A percentile compares a stretch with the other conserved stretches of the same genome.
These are phyloP conservation scores for Tricholoma flavovirens DNA, from an alignment of 768 basidiomycete genomes.

Conservation along the genomic window DNA sequence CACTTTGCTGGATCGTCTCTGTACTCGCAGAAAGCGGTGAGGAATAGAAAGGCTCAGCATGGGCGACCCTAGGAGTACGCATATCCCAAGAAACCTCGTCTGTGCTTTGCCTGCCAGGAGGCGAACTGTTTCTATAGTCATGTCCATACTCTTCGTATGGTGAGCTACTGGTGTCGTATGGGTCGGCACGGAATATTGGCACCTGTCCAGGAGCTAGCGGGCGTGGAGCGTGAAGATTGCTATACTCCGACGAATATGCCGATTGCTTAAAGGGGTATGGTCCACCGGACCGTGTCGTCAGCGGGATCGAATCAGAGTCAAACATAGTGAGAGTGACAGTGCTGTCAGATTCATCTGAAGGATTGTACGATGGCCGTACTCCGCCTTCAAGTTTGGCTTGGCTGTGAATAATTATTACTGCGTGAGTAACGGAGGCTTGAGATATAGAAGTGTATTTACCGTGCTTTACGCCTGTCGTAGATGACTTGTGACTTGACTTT, in stretches of 20 bases:
- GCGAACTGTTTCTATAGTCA: constrained; percentile 6
- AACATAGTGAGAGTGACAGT: constrained; percentile 21
- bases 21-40: constrained; percentile 1
- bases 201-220: constrained; percentile 26
- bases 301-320: constrained; percentile 34
- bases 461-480: constrained; percentile 62
- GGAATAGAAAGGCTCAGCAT: constrained; percentile 7
- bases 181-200: constrained; percentile 9
- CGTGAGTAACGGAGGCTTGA: not conserved
- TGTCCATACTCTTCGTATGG: constrained; percentile 11
- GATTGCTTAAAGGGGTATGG: constrained; percentile 22
- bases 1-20: not conserved
- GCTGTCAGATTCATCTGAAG: constrained; percentile 15
- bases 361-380: constrained; percentile 11
- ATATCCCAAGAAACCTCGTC: constrained; percentile 32
- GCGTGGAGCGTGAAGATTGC: constrained; percentile 45
- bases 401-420: constrained; percentile 25
- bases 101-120: constrained; percentile 17
- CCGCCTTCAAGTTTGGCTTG: constrained; percentile 46
- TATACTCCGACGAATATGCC: constrained; percentile 30
- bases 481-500: constrained; percentile 62
- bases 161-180: not conserved
- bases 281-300: constrained; percentile 27
- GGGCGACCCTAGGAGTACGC: constrained; percentile 7
- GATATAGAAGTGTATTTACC: constrained; percentile 32